phyloP scores from a whole-genome alignment of 2,329 filamentous ascomycete genomes.

The Aspergillus oerlinghausenensis region DNA sequence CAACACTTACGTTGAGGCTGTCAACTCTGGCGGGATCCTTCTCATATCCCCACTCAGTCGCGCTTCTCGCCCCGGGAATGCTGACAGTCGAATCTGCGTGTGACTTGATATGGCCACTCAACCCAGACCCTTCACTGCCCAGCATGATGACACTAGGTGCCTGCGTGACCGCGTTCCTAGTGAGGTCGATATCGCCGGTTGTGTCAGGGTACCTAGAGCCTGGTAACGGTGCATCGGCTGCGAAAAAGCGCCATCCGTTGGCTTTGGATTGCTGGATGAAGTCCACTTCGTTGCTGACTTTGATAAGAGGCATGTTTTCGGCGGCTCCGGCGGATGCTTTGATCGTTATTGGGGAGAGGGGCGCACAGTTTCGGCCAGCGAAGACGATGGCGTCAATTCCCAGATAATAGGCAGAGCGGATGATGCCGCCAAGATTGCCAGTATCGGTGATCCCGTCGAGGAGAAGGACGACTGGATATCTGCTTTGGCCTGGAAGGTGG shows the following conservation, averaged over 20 bases:
- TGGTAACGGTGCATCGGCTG: constrained; percentile 54
- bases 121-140: constrained; percentile 73
- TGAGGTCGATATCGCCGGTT: constrained; percentile 28
- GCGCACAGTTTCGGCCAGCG: constrained; percentile 67
- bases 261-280: constrained; percentile 67
- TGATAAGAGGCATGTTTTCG: constrained; percentile 72
- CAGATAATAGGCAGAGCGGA: constrained; percentile 86
- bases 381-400: constrained; percentile 80
- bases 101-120: constrained; percentile 60
- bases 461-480: constrained; percentile 41
- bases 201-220: constrained; percentile 21
- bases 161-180: constrained; percentile 38
- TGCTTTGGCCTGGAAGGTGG: constrained; percentile 12
- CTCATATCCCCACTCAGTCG: constrained; percentile 33
- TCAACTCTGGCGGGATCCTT: constrained; percentile 59
- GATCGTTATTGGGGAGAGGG: constrained; percentile 69
- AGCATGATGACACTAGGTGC: constrained; percentile 75
- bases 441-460: constrained; percentile 63
- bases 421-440: constrained; percentile 83
- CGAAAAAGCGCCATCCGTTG: constrained; percentile 79
- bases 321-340: constrained; percentile 87
- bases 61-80: constrained; percentile 53
- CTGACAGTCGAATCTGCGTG: constrained; percentile 61
- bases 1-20: constrained; percentile 90
- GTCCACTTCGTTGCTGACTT: constrained; percentile 59